Evolutionary conservation across 768 basidiomycete genomes (phyloP), one percentile per base, ranked within the genome.

Genomic region (Trametes villosa): DNA sequence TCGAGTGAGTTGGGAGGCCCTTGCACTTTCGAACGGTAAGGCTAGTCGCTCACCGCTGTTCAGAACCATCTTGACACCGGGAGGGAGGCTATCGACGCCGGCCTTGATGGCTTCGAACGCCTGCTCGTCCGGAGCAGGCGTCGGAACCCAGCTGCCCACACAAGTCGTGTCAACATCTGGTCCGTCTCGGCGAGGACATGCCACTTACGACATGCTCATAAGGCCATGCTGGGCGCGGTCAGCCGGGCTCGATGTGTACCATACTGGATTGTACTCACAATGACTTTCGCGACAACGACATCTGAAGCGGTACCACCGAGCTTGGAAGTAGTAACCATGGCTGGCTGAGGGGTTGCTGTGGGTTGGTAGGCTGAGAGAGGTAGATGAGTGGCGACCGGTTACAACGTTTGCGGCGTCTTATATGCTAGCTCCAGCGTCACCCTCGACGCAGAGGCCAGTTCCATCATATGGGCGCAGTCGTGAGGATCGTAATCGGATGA

Each of bases 31-130:
- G n/a, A n/a, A n/a, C n/a, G n/a, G n/a, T n/a, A n/a, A n/a, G n/a
- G n/a, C n/a, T n/a, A n/a, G n/a, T n/a, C n/a, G n/a, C n/a, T 18
- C 59, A 77, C 83, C 79, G 64, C 77, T 80, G 65, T 85, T 85
- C 62, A 86, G 59, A 49, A 84, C 64, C 67, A 81, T 78, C 68
- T 83, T 83, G 27, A 70, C 72, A 18, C 78, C 81, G 0, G 74
- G 62, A 1, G 79, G 79, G 17, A 81, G 67, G 0, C 74, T 68
- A 34, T 79, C 75, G 58, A 83, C 65, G 4, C 78, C 79, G 17
- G 78, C 78, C 67, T 83, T 84, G 73, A 89, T 86, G 2, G 84
- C 76, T 17, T 79, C 82, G 61, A 90, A 88, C 8, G 82, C 82
- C 34, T 83, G 78, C 56, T 85, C 85, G 57, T 89, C 86, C 1